Percentiles rank a stretch among this genome's conserved stretches.
phyloP scores from a whole-genome alignment of 1,284 basidiomycete genomes.

The Puccinia brachypodii region DNA sequence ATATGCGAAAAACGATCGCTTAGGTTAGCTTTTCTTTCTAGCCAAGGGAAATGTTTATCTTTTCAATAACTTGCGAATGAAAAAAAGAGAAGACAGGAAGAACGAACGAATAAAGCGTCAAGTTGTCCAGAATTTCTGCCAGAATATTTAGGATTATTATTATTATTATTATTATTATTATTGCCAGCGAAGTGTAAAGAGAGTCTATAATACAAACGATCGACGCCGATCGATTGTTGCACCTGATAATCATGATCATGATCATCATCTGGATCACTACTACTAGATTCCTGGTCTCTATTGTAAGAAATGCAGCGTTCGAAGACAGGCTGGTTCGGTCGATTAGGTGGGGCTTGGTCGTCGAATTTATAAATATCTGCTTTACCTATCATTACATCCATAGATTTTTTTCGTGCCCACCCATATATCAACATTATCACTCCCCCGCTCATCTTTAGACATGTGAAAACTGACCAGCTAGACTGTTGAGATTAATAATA shows the following conservation, averaged over 20 bases:
- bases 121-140: not conserved
- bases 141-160: not conserved
- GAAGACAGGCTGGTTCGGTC: not conserved
- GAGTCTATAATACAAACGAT: not conserved
- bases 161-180: not conserved
- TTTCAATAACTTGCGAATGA: not conserved
- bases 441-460: not conserved
- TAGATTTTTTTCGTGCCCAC: not conserved
- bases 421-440: not conserved
- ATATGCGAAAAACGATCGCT: not conserved
- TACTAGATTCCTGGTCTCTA: too few species aligned
- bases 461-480: slow-evolving; percentile 1
- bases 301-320: not conserved
- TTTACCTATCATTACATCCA: not conserved
- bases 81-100: not conserved
- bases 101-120: not conserved
- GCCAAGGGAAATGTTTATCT: not conserved
- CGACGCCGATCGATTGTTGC: not conserved
- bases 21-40: not conserved
- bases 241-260: not conserved
- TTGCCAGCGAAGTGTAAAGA: not conserved
- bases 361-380: slow-evolving; percentile 19
- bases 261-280: not conserved
- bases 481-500: slow-evolving; percentile 22
- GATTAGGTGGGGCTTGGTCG: not conserved